Conservation (phyloP, 306 rosid species). For the Styphnolobium japonicum region DNA sequence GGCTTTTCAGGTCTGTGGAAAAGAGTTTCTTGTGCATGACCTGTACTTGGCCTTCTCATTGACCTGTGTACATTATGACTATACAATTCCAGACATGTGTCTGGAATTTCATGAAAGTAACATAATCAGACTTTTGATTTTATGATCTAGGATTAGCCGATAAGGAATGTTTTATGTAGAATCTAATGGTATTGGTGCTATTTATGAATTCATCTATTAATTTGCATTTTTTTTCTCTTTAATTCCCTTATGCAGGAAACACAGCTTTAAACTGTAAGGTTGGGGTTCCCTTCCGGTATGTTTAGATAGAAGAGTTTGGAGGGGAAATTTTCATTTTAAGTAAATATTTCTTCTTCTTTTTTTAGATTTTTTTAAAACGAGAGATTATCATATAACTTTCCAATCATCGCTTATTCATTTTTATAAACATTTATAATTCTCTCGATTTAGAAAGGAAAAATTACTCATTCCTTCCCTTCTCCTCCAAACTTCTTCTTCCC, state of each 20-base stretch:
- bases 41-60: neutral
- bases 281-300: no score
- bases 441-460: no score
- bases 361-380: no score
- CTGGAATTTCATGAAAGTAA: neutral
- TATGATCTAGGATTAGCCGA: neutral
- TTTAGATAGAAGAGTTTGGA: no score
- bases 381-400: no score
- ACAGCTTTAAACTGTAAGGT: constrained; percentile 76
- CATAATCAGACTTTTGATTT: constrained; percentile 1
- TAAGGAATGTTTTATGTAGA: constrained; percentile 3
- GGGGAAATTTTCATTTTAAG: no score
- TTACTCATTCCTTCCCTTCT: no score
- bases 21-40: constrained; percentile 70
- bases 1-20: constrained; percentile 58
- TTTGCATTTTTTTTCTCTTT: neutral
- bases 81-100: neutral
- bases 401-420: no score
- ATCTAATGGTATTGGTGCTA: neutral
- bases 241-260: constrained; percentile 51
- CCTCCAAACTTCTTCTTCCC: no score
- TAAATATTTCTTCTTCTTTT: no score
- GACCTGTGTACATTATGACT: neutral
- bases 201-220: neutral
- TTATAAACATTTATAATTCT: no score